Base-by-base conservation (phyloP, 495 filamentous ascomycete species). In the Jackrogersella minutella region DNA sequence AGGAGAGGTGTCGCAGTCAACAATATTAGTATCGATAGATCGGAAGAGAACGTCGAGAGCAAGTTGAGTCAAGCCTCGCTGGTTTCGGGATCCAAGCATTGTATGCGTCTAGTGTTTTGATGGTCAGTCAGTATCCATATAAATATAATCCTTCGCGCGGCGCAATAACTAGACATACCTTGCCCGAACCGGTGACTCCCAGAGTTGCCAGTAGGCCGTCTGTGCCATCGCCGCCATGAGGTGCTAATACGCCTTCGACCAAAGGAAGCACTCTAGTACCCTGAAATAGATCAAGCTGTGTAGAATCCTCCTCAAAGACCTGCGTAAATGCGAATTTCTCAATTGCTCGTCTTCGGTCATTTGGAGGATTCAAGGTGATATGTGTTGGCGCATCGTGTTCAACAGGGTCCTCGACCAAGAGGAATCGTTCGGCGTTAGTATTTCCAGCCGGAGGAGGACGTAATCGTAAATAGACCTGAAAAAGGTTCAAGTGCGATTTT, bases 291-390 rank as follows among this genome's bases (percentile, higher is more conserved):
- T 97, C 91, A 22, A 96, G 79, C 68, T 99, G 95, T 11, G 83
- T 85, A 0, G 91, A 86, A 69, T 88, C 81, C 69, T 97, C 93
- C 66, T 96, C 90, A 69, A 97, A 98, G 13, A 99, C 91, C 65
- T 85, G 88, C 4, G 96, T 99, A 74, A 99, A 99, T 0, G 89
- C 91, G 67, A 98, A 99, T 71, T 88, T 92, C 79, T 99, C 95
- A 30, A 97, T 85, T 3, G 92, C 93, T 14, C 93, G 88, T 61
- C 93, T 90, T 51, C 95, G 81, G 77, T 93, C 91, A 43, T 85
- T 88, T 0, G 93, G 93, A 0, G 93, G 93, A 66, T 92, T 92
- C 8, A 97, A 81, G 0, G 90, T 97, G 69, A 97, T 93, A 72
- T 97, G 91, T 6, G 89, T 93, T 1, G 92, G 87, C 13, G 79